Percentiles rank a stretch among this genome's conserved stretches.
These are phyloP conservation scores for Sugiyamaella grinbergsii DNA, from an alignment of 1,139 yeast genomes.

Conservation along the genomic window DNA sequence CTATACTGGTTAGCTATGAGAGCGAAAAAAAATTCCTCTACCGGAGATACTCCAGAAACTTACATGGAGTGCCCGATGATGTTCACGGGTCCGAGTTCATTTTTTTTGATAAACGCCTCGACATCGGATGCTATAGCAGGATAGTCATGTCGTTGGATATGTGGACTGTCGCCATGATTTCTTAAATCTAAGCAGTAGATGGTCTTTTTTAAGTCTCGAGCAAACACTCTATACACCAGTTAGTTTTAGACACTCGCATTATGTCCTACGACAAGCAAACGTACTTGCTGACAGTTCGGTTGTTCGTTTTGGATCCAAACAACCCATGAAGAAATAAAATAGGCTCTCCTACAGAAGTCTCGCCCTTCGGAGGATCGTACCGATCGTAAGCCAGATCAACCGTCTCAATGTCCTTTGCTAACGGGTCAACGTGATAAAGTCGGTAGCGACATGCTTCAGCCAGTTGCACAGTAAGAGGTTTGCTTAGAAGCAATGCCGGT, in stretches of 20 bases:
- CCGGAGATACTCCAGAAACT: conserved; percentile 5
- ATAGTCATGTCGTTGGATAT: conserved; percentile 66
- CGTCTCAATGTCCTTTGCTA: conserved; percentile 41
- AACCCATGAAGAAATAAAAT: conserved; percentile 83
- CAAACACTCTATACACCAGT: conserved; percentile 34
- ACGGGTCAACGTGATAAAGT: not conserved
- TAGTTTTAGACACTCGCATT: not conserved
- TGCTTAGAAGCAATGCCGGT: not conserved
- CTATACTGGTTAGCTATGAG: conserved; percentile 14
- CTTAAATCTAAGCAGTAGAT: conserved; percentile 79
- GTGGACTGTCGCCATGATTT: conserved; percentile 94
- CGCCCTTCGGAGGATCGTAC: conserved; percentile 36
- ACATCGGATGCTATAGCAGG: conserved; percentile 85
- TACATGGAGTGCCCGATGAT: conserved; percentile 89
- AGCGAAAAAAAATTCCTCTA: not conserved
- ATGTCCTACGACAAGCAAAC: not conserved
- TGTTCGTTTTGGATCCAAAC: conserved; percentile 80
- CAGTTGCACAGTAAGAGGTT: not conserved
- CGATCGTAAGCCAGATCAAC: conserved; percentile 52
- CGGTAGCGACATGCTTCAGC: not conserved
- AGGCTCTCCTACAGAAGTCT: conserved; percentile 46
- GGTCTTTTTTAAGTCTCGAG: conserved; percentile 41
- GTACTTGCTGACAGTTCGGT: conserved; percentile 67
- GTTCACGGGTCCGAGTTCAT: conserved; percentile 56
- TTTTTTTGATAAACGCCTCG: conserved; percentile 60